A percentile compares a stretch with the other conserved stretches of the same genome.
Conservation (phyloP, 257 asterid genomes). For the Gynochthodes officinalis region DNA sequence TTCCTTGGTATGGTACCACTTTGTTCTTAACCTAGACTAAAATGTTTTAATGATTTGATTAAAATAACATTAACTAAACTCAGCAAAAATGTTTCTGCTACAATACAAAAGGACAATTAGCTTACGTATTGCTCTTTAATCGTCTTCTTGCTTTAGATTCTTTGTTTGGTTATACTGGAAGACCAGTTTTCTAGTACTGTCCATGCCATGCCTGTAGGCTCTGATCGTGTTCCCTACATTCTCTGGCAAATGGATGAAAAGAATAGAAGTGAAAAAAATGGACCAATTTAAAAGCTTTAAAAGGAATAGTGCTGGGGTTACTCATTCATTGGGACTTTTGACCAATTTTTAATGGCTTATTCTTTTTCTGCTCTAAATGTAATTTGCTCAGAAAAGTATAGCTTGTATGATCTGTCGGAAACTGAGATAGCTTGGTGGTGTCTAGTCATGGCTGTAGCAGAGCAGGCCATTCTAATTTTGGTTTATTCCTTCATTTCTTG, state of each 20-base stretch:
- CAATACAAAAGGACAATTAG: background rate
- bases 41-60: background rate
- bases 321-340: conserved; percentile 25
- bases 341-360: conserved; percentile 15
- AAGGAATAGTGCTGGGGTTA: conserved; percentile 20
- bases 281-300: conserved; percentile 18
- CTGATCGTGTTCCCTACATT: conserved; percentile 23
- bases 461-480: conserved; percentile 20
- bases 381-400: conserved; percentile 1
- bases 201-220: background rate
- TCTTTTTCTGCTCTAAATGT: conserved; percentile 9
- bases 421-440: conserved; percentile 23
- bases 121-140: background rate
- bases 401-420: conserved; percentile 8
- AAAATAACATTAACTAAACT: background rate
- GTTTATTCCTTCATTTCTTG: conserved; percentile 14
- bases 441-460: conserved; percentile 26
- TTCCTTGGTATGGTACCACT: background rate
- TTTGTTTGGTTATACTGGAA: background rate
- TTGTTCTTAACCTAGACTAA: background rate
- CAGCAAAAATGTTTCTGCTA: background rate
- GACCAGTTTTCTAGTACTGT: background rate
- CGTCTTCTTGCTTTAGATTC: background rate
- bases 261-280: conserved; percentile 23
- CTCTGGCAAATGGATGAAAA: conserved; percentile 27